phyloP scores from a whole-genome alignment of 1,284 basidiomycete species.

The Rugosomyces carneus region DNA sequence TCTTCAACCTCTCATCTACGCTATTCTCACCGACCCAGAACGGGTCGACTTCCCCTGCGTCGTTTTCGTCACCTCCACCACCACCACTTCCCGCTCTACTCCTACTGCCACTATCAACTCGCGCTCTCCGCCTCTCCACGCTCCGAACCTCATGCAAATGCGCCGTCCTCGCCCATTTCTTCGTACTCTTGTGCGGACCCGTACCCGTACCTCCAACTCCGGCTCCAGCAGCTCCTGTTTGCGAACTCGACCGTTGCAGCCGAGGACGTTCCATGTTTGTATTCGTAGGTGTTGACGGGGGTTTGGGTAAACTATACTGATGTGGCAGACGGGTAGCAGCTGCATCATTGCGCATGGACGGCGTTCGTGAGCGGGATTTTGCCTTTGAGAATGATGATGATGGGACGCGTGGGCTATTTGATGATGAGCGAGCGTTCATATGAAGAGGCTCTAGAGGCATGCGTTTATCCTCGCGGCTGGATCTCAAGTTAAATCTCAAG shows the following conservation, averaged over 20 bases:
- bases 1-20: not conserved
- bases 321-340: conserved; percentile 10
- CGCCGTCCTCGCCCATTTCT: conserved; percentile 58
- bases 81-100: not conserved
- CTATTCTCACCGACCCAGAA: conserved; percentile 14
- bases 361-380: conserved; percentile 23
- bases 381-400: conserved; percentile 7
- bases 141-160: conserved; percentile 56
- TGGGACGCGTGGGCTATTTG: conserved; percentile 11
- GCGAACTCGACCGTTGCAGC: conserved; percentile 43
- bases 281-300: conserved; percentile 18
- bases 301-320: conserved; percentile 11
- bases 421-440: conserved; percentile 18
- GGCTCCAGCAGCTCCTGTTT: conserved; percentile 22
- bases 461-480: conserved; percentile 13
- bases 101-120: conserved; percentile 2
- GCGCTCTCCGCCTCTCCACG: conserved; percentile 8
- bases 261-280: conserved; percentile 26
- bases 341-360: conserved; percentile 19
- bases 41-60: conserved; percentile 1
- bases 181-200: conserved; percentile 6
- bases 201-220: not conserved
- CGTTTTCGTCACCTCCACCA: not conserved
- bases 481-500: conserved; percentile 18
- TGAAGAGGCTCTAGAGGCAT: conserved; percentile 16